phyloP scores from a whole-genome alignment of 2,329 filamentous ascomycete species.

The Exophiala sideris region DNA sequence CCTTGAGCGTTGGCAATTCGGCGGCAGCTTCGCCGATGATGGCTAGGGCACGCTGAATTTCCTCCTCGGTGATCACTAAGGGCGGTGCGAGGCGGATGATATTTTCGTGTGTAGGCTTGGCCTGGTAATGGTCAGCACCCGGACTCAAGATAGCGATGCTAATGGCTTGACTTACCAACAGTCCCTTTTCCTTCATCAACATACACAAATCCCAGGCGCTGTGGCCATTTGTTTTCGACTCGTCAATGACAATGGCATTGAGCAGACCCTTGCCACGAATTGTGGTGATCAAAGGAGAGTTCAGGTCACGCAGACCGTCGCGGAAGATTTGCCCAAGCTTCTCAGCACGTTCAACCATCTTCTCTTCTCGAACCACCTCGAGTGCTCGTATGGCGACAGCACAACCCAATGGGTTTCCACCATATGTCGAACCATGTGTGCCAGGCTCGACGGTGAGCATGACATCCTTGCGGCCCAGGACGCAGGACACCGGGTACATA shows the following conservation, averaged over 20 bases:
- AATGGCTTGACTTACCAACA: slow-evolving; percentile 65
- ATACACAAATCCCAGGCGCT: slow-evolving; percentile 96
- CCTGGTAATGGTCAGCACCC: slow-evolving; percentile 51
- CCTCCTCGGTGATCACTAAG: slow-evolving; percentile 83
- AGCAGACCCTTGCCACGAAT: slow-evolving; percentile 90
- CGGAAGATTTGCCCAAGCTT: slow-evolving; percentile 79
- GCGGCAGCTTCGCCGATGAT: slow-evolving; percentile 79
- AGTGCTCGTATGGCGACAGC: slow-evolving; percentile 93
- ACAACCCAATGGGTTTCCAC: slow-evolving; percentile 91
- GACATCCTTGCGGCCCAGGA: slow-evolving; percentile 80
- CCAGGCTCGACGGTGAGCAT: slow-evolving; percentile 96
- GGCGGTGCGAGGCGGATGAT: slow-evolving; percentile 98
- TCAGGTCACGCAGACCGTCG: slow-evolving; percentile 68
- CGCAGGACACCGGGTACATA: slow-evolving; percentile 97
- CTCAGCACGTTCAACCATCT: slow-evolving; percentile 79
- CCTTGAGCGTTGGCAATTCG: slow-evolving; percentile 71
- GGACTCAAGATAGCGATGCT: neutral
- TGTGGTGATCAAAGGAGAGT: slow-evolving; percentile 73
- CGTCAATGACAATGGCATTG: slow-evolving; percentile 95
- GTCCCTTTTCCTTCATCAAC: slow-evolving; percentile 89
- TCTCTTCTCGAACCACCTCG: slow-evolving; percentile 88
- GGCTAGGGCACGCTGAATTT: slow-evolving; percentile 71
- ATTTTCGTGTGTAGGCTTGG: slow-evolving; percentile 97
- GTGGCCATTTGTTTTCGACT: slow-evolving; percentile 77
- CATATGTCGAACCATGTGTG: slow-evolving; percentile 97